Percentiles rank a stretch among this genome's conserved stretches.
These are phyloP conservation scores for Cryphonectria carpinicola DNA, from an alignment of 2,329 filamentous ascomycete species.

Conservation along the genomic window DNA sequence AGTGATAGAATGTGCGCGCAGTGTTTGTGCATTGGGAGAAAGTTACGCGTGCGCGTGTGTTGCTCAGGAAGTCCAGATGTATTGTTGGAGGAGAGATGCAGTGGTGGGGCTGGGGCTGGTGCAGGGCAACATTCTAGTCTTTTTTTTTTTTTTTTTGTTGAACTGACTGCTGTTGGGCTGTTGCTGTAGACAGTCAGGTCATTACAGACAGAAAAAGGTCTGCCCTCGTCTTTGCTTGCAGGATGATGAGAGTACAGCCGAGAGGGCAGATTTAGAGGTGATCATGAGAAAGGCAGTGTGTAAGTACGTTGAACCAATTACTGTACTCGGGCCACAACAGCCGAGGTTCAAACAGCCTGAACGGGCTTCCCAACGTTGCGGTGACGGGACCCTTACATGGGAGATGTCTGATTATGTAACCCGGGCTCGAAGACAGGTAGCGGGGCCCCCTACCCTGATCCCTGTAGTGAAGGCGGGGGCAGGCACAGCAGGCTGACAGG, in stretches of 20 bases:
- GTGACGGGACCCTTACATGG: background rate
- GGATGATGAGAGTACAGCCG: background rate
- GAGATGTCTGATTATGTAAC: background rate
- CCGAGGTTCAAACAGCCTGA: constrained; percentile 3
- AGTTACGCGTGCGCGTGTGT: background rate
- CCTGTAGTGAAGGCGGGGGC: background rate
- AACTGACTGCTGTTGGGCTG: background rate
- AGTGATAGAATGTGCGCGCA: background rate
- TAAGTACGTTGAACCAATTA: background rate
- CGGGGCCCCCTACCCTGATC: background rate
- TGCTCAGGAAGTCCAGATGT: background rate
- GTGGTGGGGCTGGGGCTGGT: background rate
- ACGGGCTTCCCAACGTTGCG: background rate
- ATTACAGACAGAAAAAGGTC: background rate
- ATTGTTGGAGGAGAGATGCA: background rate
- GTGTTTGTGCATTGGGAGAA: background rate
- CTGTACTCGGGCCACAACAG: background rate
- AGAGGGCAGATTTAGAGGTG: background rate
- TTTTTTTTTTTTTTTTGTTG: constrained; percentile 2
- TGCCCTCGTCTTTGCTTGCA: background rate
- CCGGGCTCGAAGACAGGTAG: background rate
- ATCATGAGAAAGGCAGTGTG: background rate
- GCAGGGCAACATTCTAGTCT: background rate
- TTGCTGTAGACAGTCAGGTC: background rate
- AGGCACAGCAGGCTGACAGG: background rate